These are phyloP conservation scores for Cryptococcus sp. DNA, from an alignment of 1,284 basidiomycete genomes.

Conservation along the genomic window DNA sequence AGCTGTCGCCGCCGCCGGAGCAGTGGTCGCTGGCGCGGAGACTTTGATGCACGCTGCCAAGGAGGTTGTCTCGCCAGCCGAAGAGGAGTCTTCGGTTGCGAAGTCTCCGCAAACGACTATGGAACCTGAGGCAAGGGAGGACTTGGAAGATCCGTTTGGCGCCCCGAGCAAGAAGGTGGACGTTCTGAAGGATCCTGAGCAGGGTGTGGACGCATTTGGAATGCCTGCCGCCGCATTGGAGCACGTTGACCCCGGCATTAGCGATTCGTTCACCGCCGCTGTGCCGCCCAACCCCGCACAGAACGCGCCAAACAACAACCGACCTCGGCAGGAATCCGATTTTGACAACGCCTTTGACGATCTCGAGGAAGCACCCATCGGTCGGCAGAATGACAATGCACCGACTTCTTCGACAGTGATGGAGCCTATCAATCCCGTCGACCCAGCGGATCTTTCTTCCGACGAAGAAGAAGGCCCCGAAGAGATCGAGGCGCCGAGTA, in stretches of 20 bases:
- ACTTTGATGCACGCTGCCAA: conserved; percentile 23
- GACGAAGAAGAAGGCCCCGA: conserved; percentile 47
- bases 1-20: conserved; percentile 17
- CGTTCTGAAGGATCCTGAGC: conserved; percentile 12
- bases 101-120: conserved; percentile 12
- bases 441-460: conserved; percentile 40
- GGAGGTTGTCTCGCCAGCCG: conserved; percentile 18
- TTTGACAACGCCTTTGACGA: conserved; percentile 50
- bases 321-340: conserved; percentile 12
- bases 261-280: too few relatives aligned
- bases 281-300: too few relatives aligned
- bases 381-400: neutral
- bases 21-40: conserved; percentile 20
- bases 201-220: conserved; percentile 31
- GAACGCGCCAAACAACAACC: too few relatives aligned
- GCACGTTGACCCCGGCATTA: too few relatives aligned
- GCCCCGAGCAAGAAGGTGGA: conserved; percentile 29
- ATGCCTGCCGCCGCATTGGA: conserved; percentile 31
- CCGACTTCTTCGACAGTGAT: too few relatives aligned
- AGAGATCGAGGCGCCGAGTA: conserved; percentile 40
- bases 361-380: conserved; percentile 56
- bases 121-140: too few relatives aligned
- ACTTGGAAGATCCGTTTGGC: conserved; percentile 22
- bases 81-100: conserved; percentile 21
- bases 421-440: conserved; percentile 23